Conservation (phyloP, 1,284 basidiomycete genomes). For the Lignosus rhinocerotis region DNA sequence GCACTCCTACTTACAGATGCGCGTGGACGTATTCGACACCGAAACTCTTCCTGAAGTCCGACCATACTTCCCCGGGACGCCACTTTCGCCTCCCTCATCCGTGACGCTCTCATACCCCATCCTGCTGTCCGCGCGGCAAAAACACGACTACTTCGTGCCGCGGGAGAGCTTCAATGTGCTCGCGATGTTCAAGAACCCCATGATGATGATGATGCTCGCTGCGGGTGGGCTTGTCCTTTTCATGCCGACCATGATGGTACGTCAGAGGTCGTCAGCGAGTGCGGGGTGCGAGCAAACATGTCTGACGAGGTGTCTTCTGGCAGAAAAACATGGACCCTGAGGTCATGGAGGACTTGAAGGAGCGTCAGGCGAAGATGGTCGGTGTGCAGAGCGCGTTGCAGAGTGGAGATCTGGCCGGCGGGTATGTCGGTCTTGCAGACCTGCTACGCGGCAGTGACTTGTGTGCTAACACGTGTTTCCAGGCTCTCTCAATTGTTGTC, state of each 20-base stretch:
- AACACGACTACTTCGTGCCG: conserved; percentile 68
- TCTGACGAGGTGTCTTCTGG: neutral
- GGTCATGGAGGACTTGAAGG: conserved; percentile 67
- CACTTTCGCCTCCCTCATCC: conserved; percentile 58
- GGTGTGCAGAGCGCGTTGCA: conserved; percentile 59
- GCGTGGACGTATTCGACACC: conserved; percentile 59
- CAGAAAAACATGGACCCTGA: conserved; percentile 84
- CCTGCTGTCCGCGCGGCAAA: conserved; percentile 50
- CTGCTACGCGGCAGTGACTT: neutral
- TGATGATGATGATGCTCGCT: conserved; percentile 83
- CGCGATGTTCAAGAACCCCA: conserved; percentile 82
- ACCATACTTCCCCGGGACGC: conserved; percentile 68
- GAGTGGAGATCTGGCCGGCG: conserved; percentile 54
- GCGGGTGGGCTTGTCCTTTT: conserved; percentile 70
- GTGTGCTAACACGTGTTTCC: neutral
- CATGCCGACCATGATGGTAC: conserved; percentile 82
- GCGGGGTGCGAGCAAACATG: too few relatives aligned
- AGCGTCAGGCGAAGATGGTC: conserved; percentile 63
- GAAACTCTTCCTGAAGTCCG: conserved; percentile 53
- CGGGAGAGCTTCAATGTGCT: conserved; percentile 73
- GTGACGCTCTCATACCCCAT: conserved; percentile 70
- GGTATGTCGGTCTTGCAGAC: conserved; percentile 20
- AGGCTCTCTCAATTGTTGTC: conserved; percentile 31
- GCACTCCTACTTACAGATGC: conserved; percentile 43
- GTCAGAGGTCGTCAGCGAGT: conserved; percentile 20